Evolutionary conservation across 306 rosid genomes (phyloP).

Genomic region (Echinosophora koreensis): DNA sequence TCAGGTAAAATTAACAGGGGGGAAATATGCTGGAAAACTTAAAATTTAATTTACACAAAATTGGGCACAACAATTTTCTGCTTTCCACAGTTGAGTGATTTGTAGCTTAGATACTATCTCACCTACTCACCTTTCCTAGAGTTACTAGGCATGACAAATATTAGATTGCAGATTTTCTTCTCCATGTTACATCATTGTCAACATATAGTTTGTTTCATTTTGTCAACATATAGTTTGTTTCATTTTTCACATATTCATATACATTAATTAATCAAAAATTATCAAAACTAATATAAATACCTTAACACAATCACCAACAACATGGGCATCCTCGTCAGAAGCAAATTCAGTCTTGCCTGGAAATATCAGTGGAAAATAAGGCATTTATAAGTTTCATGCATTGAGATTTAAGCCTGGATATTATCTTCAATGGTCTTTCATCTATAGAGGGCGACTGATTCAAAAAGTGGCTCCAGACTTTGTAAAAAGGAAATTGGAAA

Average conservation of each 20-base stretch:
- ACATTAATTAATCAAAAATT: neutral
- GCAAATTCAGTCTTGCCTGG: constrained; percentile 90
- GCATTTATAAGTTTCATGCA: constrained; percentile 37
- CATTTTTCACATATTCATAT: neutral
- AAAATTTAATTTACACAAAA: neutral
- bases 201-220: constrained; percentile 1
- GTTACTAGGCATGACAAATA: constrained; percentile 1
- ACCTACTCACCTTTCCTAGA: neutral
- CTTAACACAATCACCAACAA: constrained; percentile 98
- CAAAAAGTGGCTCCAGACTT: constrained; percentile 27
- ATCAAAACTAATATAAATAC: constrained; percentile 54
- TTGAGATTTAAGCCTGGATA: constrained; percentile 21
- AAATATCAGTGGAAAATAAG: constrained; percentile 41
- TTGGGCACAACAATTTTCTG: constrained; percentile 3
- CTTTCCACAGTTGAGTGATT: neutral
- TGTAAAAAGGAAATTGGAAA: neutral
- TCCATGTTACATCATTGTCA: constrained; percentile 10
- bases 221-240: constrained; percentile 10
- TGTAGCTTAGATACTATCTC: constrained; percentile 6
- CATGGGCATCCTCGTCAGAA: constrained; percentile 96
- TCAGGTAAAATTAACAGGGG: neutral
- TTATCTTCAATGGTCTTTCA: constrained; percentile 27
- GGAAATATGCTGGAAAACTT: neutral
- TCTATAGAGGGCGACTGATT: neutral
- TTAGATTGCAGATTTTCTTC: constrained; percentile 12